Percentiles rank a stretch among this genome's conserved stretches.
These are phyloP conservation scores for Cyberlindnera euphorbiae DNA, from an alignment of 805 yeast genomes.

Conservation along the genomic window DNA sequence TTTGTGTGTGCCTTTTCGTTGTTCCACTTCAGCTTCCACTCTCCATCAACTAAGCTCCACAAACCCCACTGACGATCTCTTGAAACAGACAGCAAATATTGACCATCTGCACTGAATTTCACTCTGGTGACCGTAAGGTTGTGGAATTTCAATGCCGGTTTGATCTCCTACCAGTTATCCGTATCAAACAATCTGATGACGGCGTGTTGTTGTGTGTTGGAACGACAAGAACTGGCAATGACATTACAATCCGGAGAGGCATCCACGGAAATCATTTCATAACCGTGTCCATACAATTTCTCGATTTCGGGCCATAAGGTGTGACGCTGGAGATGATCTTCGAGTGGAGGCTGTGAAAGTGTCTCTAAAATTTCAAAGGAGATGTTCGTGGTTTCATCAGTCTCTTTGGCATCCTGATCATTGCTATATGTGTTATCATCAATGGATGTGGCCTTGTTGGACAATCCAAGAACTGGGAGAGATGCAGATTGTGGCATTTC, in stretches of 20 bases:
- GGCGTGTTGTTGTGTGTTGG: slow-evolving; percentile 81
- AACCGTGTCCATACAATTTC: slow-evolving; percentile 95
- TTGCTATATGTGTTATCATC: slow-evolving; percentile 28
- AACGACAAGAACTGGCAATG: slow-evolving; percentile 88
- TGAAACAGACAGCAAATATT: slow-evolving; percentile 67
- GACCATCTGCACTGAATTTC: slow-evolving; percentile 65
- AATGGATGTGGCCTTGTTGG: slow-evolving; percentile 75
- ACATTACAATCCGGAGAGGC: slow-evolving; percentile 56
- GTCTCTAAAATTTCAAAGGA: slow-evolving; percentile 43
- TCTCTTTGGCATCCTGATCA: slow-evolving; percentile 28
- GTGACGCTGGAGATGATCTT: slow-evolving; percentile 85
- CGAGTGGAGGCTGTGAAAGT: slow-evolving; percentile 66
- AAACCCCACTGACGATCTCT: slow-evolving; percentile 84
- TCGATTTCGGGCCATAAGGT: slow-evolving; percentile 95
- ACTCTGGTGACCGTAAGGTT: slow-evolving; percentile 80
- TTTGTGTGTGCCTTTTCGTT: slow-evolving; percentile 80
- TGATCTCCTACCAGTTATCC: slow-evolving; percentile 54
- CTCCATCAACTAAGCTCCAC: slow-evolving; percentile 48
- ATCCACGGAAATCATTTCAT: slow-evolving; percentile 80
- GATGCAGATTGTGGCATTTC: slow-evolving; percentile 78
- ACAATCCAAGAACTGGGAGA: slow-evolving; percentile 87
- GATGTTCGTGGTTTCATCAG: slow-evolving; percentile 32
- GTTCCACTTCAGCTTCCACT: slow-evolving; percentile 33
- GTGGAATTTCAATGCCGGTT: slow-evolving; percentile 60
- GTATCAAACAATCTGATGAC: slow-evolving; percentile 73